phyloP scores from a whole-genome alignment of 192 early-diverging fungal genomes.

The Coemansia sp. region DNA sequence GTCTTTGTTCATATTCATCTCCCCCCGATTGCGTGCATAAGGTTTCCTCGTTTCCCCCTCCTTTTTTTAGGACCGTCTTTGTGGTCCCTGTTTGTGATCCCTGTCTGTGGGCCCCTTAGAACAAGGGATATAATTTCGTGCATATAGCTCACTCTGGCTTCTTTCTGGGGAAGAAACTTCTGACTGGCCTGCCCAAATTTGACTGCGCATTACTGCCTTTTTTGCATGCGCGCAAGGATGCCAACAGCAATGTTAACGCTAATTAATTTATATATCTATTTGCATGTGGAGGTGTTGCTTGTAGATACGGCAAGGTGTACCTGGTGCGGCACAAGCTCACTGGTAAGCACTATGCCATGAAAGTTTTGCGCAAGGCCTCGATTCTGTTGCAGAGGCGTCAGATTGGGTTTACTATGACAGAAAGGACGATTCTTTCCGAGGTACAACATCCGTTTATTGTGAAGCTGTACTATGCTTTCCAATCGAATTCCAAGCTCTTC shows the following conservation, averaged over 20 bases:
- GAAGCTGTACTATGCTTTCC: constrained; percentile 90
- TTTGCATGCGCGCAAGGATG: neutral
- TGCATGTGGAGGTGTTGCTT: neutral
- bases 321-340: constrained; percentile 71
- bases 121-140: neutral
- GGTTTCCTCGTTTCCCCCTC: neutral
- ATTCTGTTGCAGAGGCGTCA: constrained; percentile 79
- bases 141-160: neutral
- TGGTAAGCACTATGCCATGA: constrained; percentile 78
- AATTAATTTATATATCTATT: neutral
- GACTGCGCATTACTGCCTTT: constrained; percentile 26
- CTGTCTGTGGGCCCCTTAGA: neutral
- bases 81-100: neutral
- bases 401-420: constrained; percentile 80
- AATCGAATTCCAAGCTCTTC: constrained; percentile 82
- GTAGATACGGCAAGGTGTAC: constrained; percentile 79
- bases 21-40: constrained; percentile 2
- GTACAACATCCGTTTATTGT: constrained; percentile 91
- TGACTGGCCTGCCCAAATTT: constrained; percentile 1
- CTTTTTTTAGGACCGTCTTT: neutral
- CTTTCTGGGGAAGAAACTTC: neutral
- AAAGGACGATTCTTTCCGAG: constrained; percentile 82
- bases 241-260: neutral
- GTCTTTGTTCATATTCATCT: neutral
- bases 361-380: constrained; percentile 87